Percentiles rank a stretch among this genome's conserved stretches.
phyloP scores from a whole-genome alignment of 495 filamentous ascomycete species.

The Aspergillus diversus region DNA sequence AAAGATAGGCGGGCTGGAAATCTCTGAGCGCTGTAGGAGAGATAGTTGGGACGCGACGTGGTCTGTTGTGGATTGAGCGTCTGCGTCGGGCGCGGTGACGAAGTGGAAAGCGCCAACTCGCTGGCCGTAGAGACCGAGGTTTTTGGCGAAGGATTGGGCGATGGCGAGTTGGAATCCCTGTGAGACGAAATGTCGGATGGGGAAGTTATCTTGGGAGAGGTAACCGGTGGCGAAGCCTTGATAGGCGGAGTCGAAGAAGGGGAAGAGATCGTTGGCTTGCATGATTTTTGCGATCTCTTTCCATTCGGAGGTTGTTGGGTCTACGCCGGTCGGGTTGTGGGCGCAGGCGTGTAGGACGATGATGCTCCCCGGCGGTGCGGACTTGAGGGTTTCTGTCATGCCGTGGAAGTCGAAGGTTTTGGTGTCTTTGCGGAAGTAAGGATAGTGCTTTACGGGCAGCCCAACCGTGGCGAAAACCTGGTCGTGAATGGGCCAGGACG shows the following conservation, averaged over 20 bases:
- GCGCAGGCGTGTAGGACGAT: conserved; percentile 95
- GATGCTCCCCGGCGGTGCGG: conserved; percentile 76
- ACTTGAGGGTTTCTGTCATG: conserved; percentile 70
- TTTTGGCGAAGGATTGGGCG: conserved; percentile 97
- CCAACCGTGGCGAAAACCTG: conserved; percentile 96
- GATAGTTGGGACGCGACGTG: conserved; percentile 83
- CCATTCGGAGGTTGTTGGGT: conserved; percentile 94
- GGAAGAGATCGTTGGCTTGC: conserved; percentile 79
- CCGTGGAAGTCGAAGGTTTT: conserved; percentile 90
- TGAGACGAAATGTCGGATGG: conserved; percentile 89
- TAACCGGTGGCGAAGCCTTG: conserved; percentile 97
- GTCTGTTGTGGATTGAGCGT: conserved; percentile 63
- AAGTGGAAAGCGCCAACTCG: conserved; percentile 97
- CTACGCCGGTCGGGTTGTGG: conserved; percentile 97
- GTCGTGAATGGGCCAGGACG: conserved; percentile 98
- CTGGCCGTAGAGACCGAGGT: conserved; percentile 97
- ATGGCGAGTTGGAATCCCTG: conserved; percentile 95
- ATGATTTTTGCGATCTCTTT: conserved; percentile 80
- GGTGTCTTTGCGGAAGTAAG: conserved; percentile 86
- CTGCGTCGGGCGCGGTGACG: conserved; percentile 71
- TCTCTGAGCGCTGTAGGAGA: conserved; percentile 94
- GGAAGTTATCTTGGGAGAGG: conserved; percentile 81
- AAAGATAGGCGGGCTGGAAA: conserved; percentile 95
- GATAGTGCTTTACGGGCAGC: conserved; percentile 78
- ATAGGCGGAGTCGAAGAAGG: conserved; percentile 98